Conservation (phyloP, 2,329 filamentous ascomycete species). For the Pleurostoma richardsiae region DNA sequence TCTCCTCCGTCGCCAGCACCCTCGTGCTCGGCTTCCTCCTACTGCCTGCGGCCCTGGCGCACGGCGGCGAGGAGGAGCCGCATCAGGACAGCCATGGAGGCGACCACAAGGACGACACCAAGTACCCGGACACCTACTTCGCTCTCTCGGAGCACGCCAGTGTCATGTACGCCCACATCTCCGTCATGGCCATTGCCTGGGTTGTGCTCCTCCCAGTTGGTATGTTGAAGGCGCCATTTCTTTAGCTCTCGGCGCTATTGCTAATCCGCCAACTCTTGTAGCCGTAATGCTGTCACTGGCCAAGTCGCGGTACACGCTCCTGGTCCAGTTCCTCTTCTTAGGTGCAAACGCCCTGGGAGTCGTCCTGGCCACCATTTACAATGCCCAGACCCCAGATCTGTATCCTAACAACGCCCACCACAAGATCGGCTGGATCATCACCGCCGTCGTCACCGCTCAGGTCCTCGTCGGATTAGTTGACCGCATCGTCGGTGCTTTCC, state of each 20-base stretch:
- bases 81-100: constrained; percentile 22
- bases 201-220: constrained; percentile 64
- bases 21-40: not conserved
- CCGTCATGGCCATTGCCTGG: constrained; percentile 65
- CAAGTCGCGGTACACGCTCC: constrained; percentile 68
- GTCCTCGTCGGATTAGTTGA: constrained; percentile 63
- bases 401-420: constrained; percentile 87
- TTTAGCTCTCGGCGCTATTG: not conserved
- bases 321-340: constrained; percentile 64
- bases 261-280: constrained; percentile 23
- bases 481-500: constrained; percentile 45
- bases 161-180: constrained; percentile 53
- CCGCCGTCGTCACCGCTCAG: constrained; percentile 67
- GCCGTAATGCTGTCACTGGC: constrained; percentile 83
- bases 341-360: constrained; percentile 59
- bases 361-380: constrained; percentile 66
- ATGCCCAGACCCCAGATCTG: constrained; percentile 74
- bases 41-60: constrained; percentile 23
- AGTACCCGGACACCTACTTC: constrained; percentile 31
- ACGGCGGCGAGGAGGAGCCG: constrained; percentile 22
- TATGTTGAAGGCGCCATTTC: constrained; percentile 29
- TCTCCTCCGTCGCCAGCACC: no score
- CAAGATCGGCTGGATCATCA: constrained; percentile 81
- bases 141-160: constrained; percentile 27
- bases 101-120: constrained; percentile 17